Evolutionary conservation across 2,329 filamentous ascomycete species (phyloP).

Genomic region (Penicillium sp.): DNA sequence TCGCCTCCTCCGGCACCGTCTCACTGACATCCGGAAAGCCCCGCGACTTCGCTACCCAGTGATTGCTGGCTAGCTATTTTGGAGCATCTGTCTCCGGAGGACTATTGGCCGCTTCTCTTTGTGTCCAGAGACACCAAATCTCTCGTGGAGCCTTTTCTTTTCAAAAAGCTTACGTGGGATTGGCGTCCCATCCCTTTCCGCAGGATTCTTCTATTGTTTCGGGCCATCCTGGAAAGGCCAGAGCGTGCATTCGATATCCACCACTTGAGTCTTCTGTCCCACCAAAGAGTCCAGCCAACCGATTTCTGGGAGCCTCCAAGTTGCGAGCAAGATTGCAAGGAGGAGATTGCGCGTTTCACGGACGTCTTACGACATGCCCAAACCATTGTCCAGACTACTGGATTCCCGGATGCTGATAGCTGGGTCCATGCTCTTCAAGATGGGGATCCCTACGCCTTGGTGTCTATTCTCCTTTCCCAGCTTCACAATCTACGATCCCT

Average conservation of each 20-base stretch:
- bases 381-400: slow-evolving; percentile 3
- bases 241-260: slow-evolving; percentile 6
- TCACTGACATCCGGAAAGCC: slow-evolving; percentile 5
- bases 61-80: slow-evolving; percentile 9
- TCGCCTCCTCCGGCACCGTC: too few species aligned
- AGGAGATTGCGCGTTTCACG: slow-evolving; percentile 5
- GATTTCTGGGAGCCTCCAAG: slow-evolving; percentile 7
- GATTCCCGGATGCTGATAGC: slow-evolving; percentile 7
- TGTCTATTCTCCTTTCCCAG: slow-evolving; percentile 9
- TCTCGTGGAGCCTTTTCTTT: slow-evolving; percentile 6
- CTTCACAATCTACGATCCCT: slow-evolving; percentile 8
- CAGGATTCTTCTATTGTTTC: slow-evolving; percentile 10
- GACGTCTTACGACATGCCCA: slow-evolving; percentile 8
- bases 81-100: slow-evolving; percentile 3
- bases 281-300: neutral
- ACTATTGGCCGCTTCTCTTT: slow-evolving; percentile 8
- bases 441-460: slow-evolving; percentile 11
- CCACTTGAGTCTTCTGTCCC: slow-evolving; percentile 9
- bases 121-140: slow-evolving; percentile 6
- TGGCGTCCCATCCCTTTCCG: slow-evolving; percentile 8
- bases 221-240: slow-evolving; percentile 5
- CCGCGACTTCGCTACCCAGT: slow-evolving; percentile 3
- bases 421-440: slow-evolving; percentile 8
- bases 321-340: slow-evolving; percentile 4
- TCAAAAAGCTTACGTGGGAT: slow-evolving; percentile 5